Conservation (phyloP, 106 monocot species). For the Apostasia shenzhenica region DNA sequence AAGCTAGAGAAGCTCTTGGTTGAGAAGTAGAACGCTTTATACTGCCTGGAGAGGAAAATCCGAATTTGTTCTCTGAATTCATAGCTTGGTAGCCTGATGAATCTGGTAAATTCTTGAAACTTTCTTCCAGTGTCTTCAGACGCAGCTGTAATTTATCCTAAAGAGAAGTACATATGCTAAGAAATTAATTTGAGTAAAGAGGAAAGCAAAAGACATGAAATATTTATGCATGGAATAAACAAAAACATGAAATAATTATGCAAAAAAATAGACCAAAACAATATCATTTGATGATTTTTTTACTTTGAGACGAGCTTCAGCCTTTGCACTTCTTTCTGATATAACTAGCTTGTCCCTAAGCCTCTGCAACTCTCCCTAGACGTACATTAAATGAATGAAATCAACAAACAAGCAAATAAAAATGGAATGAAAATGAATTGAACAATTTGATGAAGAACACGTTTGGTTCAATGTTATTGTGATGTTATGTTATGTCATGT, state of each 20-base stretch:
- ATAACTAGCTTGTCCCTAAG: constrained; percentile 40
- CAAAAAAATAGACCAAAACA: background rate
- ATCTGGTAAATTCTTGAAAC: constrained; percentile 29
- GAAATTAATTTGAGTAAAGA: too few relatives aligned
- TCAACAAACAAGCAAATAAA: too few relatives aligned
- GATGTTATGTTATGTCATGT: too few relatives aligned
- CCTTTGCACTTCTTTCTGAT: constrained; percentile 48
- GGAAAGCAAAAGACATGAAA: background rate
- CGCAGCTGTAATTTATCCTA: constrained; percentile 53
- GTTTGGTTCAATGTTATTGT: too few relatives aligned
- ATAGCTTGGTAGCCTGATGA: constrained; percentile 12
- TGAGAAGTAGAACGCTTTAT: constrained; percentile 20
- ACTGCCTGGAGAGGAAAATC: background rate
- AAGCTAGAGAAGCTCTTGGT: constrained; percentile 14
- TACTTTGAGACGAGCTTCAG: constrained; percentile 62
- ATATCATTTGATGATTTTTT: background rate
- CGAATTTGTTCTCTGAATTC: constrained; percentile 5
- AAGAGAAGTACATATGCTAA: background rate
- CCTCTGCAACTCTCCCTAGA: constrained; percentile 62
- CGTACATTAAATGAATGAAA: background rate
- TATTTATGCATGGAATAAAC: background rate
- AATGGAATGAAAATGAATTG: too few relatives aligned
- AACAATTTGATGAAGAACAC: too few relatives aligned
- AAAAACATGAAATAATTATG: background rate
- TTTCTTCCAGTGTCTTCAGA: constrained; percentile 55